phyloP scores from a whole-genome alignment of 2,329 filamentous ascomycete species.

The Aureobasidium sp. region DNA sequence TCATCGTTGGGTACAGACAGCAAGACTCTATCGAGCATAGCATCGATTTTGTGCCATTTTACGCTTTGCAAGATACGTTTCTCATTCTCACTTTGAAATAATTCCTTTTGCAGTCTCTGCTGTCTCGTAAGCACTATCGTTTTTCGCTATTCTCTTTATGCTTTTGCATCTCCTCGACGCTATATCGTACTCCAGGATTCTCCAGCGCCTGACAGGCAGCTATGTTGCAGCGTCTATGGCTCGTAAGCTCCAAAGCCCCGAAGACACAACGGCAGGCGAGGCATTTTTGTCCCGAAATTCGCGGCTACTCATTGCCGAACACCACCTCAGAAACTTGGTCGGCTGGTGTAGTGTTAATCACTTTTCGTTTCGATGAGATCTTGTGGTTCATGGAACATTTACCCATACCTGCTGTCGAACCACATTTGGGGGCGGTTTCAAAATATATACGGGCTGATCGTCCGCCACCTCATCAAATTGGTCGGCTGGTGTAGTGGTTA shows the following conservation, averaged over 20 bases:
- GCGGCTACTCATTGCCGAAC: no score
- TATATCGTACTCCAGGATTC: not conserved
- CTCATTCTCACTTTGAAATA: not conserved
- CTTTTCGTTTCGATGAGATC: no score
- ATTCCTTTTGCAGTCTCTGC: not conserved
- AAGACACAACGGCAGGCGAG: no score
- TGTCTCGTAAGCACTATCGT: no score
- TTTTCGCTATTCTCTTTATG: not conserved
- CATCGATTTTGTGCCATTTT: not conserved
- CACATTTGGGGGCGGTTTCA: no score
- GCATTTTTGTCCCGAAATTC: not conserved
- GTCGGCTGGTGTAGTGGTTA: conserved; percentile 3
- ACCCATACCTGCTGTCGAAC: no score
- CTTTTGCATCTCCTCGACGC: no score
- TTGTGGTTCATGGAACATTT: no score
- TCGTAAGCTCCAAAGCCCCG: no score
- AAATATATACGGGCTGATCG: no score
- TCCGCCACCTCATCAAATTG: not conserved
- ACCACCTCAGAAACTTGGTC: not conserved
- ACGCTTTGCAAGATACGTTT: not conserved
- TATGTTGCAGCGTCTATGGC: no score
- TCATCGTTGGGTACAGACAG: not conserved
- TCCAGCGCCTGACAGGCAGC: not conserved
- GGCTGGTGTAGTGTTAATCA: not conserved
- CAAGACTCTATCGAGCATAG: not conserved